Conservation (phyloP, 345 rosid species). For the Eucalyptus sp. region DNA sequence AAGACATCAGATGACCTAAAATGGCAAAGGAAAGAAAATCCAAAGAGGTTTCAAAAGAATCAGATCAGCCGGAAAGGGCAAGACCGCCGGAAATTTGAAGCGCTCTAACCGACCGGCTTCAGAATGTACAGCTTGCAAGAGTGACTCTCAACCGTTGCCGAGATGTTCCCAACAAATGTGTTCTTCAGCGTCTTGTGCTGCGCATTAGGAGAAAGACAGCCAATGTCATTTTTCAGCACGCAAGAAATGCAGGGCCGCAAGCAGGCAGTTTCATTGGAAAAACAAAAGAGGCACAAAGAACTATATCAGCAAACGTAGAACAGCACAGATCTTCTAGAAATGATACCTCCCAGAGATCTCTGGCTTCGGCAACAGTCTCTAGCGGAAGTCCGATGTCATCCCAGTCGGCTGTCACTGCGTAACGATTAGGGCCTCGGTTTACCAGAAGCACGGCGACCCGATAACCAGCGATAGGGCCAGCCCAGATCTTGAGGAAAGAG, state of each 20-base stretch:
- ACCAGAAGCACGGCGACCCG: constrained; percentile 51
- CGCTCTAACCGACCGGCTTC: constrained; percentile 51
- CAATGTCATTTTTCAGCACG: not conserved
- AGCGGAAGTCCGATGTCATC: constrained; percentile 61
- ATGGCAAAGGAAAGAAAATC: not conserved
- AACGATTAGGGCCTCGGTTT: constrained; percentile 31
- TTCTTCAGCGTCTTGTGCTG: constrained; percentile 70
- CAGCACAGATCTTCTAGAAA: not conserved
- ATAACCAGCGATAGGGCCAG: constrained; percentile 52
- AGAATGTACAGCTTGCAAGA: constrained; percentile 63
- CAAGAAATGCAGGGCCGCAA: not conserved
- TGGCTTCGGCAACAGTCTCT: constrained; percentile 34
- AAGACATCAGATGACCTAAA: not conserved
- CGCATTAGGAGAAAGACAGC: not conserved
- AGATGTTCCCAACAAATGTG: constrained; percentile 39
- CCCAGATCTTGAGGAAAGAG: constrained; percentile 48
- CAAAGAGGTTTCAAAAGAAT: not conserved
- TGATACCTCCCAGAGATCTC: constrained; percentile 78
- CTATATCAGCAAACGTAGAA: not conserved
- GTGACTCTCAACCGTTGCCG: constrained; percentile 47
- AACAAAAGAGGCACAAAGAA: not conserved
- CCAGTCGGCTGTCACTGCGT: constrained; percentile 50
- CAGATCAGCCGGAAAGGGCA: not conserved
- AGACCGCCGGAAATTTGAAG: not conserved
- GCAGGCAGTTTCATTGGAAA: not conserved